Conservation (phyloP, 257 asterid species). For the Primulina tabacum region DNA sequence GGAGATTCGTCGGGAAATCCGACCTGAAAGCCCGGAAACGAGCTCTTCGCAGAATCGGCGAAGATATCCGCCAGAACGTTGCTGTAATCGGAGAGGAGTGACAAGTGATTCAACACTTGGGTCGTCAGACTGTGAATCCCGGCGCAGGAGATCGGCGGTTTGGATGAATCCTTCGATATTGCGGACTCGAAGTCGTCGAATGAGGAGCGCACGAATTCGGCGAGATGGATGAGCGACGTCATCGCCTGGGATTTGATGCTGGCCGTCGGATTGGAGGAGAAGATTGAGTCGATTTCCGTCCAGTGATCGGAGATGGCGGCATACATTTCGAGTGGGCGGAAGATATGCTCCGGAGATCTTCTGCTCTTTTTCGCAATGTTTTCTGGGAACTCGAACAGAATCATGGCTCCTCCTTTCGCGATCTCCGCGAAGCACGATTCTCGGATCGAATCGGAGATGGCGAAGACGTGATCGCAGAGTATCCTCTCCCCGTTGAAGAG, state of each 20-base stretch:
- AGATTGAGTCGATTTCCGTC: slow-evolving; percentile 40
- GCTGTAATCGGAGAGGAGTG: slow-evolving; percentile 46
- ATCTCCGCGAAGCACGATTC: slow-evolving; percentile 40
- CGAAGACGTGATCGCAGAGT: slow-evolving; percentile 52
- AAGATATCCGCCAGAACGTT: slow-evolving; percentile 31
- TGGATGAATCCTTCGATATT: slow-evolving; percentile 34
- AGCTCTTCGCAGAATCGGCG: slow-evolving; percentile 10
- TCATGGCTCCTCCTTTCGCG: slow-evolving; percentile 35
- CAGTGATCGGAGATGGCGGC: slow-evolving; percentile 31
- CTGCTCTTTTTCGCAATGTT: slow-evolving; percentile 27
- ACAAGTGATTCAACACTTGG: slow-evolving; percentile 29
- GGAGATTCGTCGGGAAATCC: slow-evolving; percentile 18
- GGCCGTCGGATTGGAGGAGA: slow-evolving; percentile 32
- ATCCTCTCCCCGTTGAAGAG: slow-evolving; percentile 69
- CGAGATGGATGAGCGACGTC: slow-evolving; percentile 30
- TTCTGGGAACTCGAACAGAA: slow-evolving; percentile 40
- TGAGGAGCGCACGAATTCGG: slow-evolving; percentile 27
- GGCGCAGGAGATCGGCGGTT: slow-evolving; percentile 31
- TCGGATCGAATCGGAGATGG: slow-evolving; percentile 29
- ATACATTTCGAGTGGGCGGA: slow-evolving; percentile 44
- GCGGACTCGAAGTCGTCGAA: slow-evolving; percentile 34
- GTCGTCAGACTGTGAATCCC: slow-evolving; percentile 32
- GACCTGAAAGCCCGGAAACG: slow-evolving; percentile 18
- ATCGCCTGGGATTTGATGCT: slow-evolving; percentile 27
- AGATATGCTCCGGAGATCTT: slow-evolving; percentile 30